Evolutionary conservation across 2,329 filamentous ascomycete species (phyloP), one percentile per base, ranked within the genome.

Genomic region (Sclerotiophoma versabilis): DNA sequence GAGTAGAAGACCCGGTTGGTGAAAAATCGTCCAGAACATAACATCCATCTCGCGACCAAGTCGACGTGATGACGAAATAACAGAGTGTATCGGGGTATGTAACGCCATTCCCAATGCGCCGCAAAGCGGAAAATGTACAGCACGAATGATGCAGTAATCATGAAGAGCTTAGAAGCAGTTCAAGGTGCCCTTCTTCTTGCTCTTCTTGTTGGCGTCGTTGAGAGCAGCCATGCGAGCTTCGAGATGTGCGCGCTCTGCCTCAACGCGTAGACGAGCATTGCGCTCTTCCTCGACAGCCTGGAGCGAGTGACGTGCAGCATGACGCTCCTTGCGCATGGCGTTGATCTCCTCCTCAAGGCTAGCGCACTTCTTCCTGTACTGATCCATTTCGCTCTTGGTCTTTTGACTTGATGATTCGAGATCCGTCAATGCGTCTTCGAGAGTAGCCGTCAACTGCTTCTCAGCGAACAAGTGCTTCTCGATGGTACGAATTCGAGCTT

Each of bases 381-480:
- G 85, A 47, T 98, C 95, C 74, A 91, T 89, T 75, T 99, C 95
- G 2, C 86, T 81, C 81, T 96, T 96, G 75, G 93, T 87, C 81
- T 93, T 93, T 76, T 93, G 96, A 68, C 90, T 92, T 66, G 96
- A 92, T 50, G 87, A 86, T 77, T 99, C 95, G 30, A 99, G 85
- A 68, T 99, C 95, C 2, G 92, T 93, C 25, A 99, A 86, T 6
- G 95, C 95, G 77, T 98, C 93, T 75, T 99, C 95, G 32, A 99
- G 84, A 2, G 93, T 98, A 41, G 91, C 89, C 0, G 93, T 99
- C 54, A 99, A 87, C 75, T 98, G 93, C 74, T 96, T 96, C 81
- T 99, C 95, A 3, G 95, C 95, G 62, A 90, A 89, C 20, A 99
- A 84, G 71, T 98, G 92, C 80, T 97, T 98, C 81, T 99, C 93